A percentile compares a stretch with the other conserved stretches of the same genome.
These are phyloP conservation scores for Sclerotinia glacialis DNA, from an alignment of 2,329 filamentous ascomycete species.

Conservation along the genomic window DNA sequence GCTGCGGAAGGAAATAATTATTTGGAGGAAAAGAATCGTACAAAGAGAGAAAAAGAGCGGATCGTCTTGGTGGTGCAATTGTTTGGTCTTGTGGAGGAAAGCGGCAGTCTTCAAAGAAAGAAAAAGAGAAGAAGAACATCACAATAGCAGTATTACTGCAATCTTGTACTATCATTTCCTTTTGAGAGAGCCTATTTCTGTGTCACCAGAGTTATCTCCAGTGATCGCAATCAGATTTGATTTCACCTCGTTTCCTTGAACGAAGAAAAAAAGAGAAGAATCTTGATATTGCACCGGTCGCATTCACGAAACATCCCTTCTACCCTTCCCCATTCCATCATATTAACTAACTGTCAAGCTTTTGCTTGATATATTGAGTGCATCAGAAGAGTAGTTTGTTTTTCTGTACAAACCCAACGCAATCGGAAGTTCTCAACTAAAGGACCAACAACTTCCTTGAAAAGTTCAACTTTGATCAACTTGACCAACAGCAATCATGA, in stretches of 20 bases:
- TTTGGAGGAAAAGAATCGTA: conserved; percentile 20
- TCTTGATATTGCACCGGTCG: conserved; percentile 39
- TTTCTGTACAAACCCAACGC: conserved; percentile 24
- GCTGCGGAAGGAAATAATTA: conserved; percentile 8
- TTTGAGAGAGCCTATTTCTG: conserved; percentile 35
- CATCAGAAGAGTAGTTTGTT: conserved; percentile 29
- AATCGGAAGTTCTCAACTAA: conserved; percentile 19
- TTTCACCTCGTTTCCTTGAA: conserved; percentile 40
- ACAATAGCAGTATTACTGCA: conserved; percentile 37
- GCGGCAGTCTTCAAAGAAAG: conserved; percentile 30
- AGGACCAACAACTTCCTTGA: conserved; percentile 23
- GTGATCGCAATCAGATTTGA: conserved; percentile 42
- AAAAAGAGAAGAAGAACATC: conserved; percentile 30
- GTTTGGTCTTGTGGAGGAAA: conserved; percentile 21
- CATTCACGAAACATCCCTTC: conserved; percentile 34
- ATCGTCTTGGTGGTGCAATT: conserved; percentile 20
- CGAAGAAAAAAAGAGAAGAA: conserved; percentile 41
- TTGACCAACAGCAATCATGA: conserved; percentile 34
- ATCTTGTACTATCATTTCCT: conserved; percentile 41
- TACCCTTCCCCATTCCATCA: conserved; percentile 29
- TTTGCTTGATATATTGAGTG: conserved; percentile 31
- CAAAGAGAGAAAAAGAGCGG: conserved; percentile 17
- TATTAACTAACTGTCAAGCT: conserved; percentile 33
- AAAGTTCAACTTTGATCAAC: conserved; percentile 24
- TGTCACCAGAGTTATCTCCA: conserved; percentile 38